Base-by-base conservation (phyloP, 257 asterid genomes). In the Ligustrum vulgare region DNA sequence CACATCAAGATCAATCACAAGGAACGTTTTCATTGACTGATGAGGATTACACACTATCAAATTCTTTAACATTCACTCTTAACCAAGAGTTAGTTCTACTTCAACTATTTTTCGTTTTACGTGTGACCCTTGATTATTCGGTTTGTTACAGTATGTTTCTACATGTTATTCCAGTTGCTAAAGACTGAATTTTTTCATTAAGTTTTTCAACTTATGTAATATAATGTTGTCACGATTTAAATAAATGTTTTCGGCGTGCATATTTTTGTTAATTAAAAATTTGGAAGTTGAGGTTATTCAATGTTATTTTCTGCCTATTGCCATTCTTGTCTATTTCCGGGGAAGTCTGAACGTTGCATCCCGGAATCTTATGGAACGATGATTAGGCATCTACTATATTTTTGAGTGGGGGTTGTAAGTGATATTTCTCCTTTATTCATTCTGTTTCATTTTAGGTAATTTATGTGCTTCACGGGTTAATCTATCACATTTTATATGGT, bases 41-140 rank as follows among this genome's bases (percentile, higher is more conserved):
- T n/a, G 98, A 94, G 85, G 98, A 91, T 82, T 98, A 92, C 74
- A 92, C 98, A 7, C 87, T 92, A 6, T 92, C 98, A 39, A 94
- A 92, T 81, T 84, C 98, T 25, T 67, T 92, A n/a, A 85, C 96
- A 88, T 91, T 83, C 71, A 58, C 81, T n/a, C 90, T 94, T 47
- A 94, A 92, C 86, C 93, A 89, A 89, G 98, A 94, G 98, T 91
- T 43, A 84, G 96, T 85, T 78, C 28, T 60, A 23, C 22, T 34
- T 15, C 0, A 41, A 12, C 63, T 41, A 22, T 73, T 70, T 58
- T 20, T 8, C 65, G 25, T 6, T 8, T 8, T 70, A 22, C 34
- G 9, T 62, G 11, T 62, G 11, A 51, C 15, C 9, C 31, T 58
- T 6, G 32, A 9, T 5, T 22, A 58, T 22, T 58, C 33, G 31